These are phyloP conservation scores for Xerocomus potaroensis DNA, from an alignment of 768 basidiomycete genomes.

Conservation along the genomic window DNA sequence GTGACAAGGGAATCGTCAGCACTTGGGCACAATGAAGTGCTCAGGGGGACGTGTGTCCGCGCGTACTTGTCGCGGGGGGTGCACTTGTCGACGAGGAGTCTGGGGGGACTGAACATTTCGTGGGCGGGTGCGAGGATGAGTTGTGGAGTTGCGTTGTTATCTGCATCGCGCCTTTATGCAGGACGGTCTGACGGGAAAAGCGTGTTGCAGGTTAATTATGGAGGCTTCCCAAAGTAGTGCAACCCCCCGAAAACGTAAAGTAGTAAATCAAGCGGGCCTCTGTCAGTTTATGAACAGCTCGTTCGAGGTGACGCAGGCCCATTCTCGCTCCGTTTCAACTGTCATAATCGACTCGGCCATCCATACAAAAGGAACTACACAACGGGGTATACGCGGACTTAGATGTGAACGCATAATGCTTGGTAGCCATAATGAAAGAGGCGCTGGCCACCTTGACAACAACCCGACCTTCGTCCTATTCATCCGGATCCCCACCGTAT, in stretches of 20 bases:
- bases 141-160: not conserved
- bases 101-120: slow-evolving; percentile 19
- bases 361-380: slow-evolving; percentile 9
- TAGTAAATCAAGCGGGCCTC: slow-evolving; percentile 16
- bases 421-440: slow-evolving; percentile 13
- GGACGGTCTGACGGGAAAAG: slow-evolving; percentile 10
- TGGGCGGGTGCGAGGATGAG: not conserved
- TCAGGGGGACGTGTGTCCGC: slow-evolving; percentile 27
- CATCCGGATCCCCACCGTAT: slow-evolving; percentile 19
- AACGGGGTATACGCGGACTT: slow-evolving; percentile 23
- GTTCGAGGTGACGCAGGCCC: slow-evolving; percentile 2
- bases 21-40: slow-evolving; percentile 24
- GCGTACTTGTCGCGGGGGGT: slow-evolving; percentile 34
- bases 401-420: slow-evolving; percentile 17
- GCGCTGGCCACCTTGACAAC: slow-evolving; percentile 28
- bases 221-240: slow-evolving; percentile 2
- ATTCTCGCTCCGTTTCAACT: slow-evolving; percentile 19
- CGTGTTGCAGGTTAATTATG: slow-evolving; percentile 20
- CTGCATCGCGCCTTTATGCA: slow-evolving; percentile 21
- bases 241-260: slow-evolving; percentile 23
- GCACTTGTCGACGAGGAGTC: slow-evolving; percentile 32
- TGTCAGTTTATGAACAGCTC: slow-evolving; percentile 2
- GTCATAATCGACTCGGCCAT: slow-evolving; percentile 15
- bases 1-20: slow-evolving; percentile 26
- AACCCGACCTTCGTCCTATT: too few species aligned